A percentile compares a stretch with the other conserved stretches of the same genome.
Evolutionary conservation across 164 flowering plant species (phyloP).

Genomic region (Nymphaea colorata): DNA sequence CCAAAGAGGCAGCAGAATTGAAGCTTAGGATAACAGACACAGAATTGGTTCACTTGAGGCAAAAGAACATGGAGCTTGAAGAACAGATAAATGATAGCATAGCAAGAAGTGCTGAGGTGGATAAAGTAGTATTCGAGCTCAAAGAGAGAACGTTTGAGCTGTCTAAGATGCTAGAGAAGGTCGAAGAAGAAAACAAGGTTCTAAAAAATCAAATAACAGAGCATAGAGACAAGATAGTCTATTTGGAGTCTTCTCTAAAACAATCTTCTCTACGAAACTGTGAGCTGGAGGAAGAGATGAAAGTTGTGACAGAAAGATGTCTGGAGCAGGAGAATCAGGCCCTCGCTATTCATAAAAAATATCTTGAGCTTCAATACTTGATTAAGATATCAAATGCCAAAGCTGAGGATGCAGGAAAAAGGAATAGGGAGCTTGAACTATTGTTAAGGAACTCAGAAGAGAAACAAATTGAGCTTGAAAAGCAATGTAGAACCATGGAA

Average conservation of each 20-base stretch:
- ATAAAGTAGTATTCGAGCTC: conserved; percentile 38
- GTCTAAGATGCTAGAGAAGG: conserved; percentile 15
- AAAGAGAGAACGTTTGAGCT: conserved; percentile 35
- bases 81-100: conserved; percentile 41
- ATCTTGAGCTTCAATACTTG: conserved; percentile 65
- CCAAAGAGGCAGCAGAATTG: conserved; percentile 48
- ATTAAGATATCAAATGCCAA: conserved; percentile 55
- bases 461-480: conserved; percentile 71
- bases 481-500: conserved; percentile 42
- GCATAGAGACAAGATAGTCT: conserved; percentile 29
- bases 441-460: conserved; percentile 50
- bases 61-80: conserved; percentile 57
- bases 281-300: conserved; percentile 61
- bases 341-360: conserved; percentile 39
- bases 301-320: conserved; percentile 29
- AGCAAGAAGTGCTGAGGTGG: conserved; percentile 37
- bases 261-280: conserved; percentile 26
- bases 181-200: conserved; percentile 41
- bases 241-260: conserved; percentile 36
- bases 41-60: conserved; percentile 32
- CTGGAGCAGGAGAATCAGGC: conserved; percentile 61
- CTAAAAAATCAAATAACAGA: conserved; percentile 30
- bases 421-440: conserved; percentile 53
- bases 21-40: conserved; percentile 43
- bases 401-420: conserved; percentile 38